Evolutionary conservation across 202 grass and related monocot genomes (phyloP).

Genomic region (Elaeis oleifera): DNA sequence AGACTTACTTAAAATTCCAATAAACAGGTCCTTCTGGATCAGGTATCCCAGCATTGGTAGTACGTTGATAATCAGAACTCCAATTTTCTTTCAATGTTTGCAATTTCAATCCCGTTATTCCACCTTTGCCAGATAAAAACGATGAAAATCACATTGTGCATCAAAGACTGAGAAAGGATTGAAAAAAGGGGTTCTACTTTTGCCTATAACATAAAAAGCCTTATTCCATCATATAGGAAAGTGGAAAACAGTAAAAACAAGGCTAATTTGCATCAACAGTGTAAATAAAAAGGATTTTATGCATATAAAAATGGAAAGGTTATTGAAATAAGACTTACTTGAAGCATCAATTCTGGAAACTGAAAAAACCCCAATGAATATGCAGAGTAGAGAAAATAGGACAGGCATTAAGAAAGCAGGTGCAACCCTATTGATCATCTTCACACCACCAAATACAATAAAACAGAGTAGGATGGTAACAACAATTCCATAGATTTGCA

Average conservation of each 20-base stretch:
- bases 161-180: too few species aligned
- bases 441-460: constrained; percentile 99
- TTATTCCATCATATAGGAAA: too few species aligned
- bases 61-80: constrained; percentile 81
- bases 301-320: background rate
- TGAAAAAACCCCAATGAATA: constrained; percentile 86
- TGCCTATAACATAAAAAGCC: too few species aligned
- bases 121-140: constrained; percentile 18
- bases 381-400: constrained; percentile 86
- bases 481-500: constrained; percentile 93
- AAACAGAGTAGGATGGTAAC: constrained; percentile 89
- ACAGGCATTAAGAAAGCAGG: constrained; percentile 92
- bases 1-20: constrained; percentile 98
- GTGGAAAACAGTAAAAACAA: too few species aligned
- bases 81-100: constrained; percentile 81
- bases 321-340: constrained; percentile 37
- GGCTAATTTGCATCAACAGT: too few species aligned
- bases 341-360: constrained; percentile 74
- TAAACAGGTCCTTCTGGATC: constrained; percentile 79
- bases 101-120: constrained; percentile 80
- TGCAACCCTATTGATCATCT: constrained; percentile 97
- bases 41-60: constrained; percentile 95
- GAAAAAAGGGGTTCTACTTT: too few species aligned
- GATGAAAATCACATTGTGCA: too few species aligned
- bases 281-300: too few species aligned